phyloP scores from a whole-genome alignment of 148 eudicot genomes.

The Chenopodium album region DNA sequence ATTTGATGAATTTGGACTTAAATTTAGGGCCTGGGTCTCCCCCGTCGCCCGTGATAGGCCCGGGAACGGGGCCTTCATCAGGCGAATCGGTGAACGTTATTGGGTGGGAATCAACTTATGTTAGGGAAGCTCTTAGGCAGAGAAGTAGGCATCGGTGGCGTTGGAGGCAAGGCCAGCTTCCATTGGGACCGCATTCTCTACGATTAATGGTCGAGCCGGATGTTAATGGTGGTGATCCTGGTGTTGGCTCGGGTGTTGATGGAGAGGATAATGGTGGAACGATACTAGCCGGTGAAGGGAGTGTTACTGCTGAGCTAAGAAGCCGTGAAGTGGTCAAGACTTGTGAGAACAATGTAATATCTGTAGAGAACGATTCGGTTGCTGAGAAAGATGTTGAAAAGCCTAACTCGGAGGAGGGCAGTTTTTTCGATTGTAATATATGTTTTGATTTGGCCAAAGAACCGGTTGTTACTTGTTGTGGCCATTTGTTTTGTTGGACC shows the following conservation, averaged over 20 bases:
- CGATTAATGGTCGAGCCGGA: constrained; percentile 37
- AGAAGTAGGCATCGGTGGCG: constrained; percentile 59
- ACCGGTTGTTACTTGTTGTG: constrained; percentile 94
- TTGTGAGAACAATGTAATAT: constrained; percentile 48
- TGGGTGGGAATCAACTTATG: constrained; percentile 45
- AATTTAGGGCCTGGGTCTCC: constrained; percentile 68
- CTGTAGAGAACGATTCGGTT: constrained; percentile 34
- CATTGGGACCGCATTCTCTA: constrained; percentile 41
- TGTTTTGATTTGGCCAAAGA: constrained; percentile 89
- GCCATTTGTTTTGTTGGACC: constrained; percentile 98
- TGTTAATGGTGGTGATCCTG: constrained; percentile 15
- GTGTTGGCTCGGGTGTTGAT: constrained; percentile 30
- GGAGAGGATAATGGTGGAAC: constrained; percentile 36
- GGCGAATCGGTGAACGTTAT: constrained; percentile 46
- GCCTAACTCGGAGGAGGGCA: constrained; percentile 44
- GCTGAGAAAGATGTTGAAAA: constrained; percentile 53
- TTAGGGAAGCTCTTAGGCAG: constrained; percentile 50
- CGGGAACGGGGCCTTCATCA: constrained; percentile 31
- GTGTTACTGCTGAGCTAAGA: constrained; percentile 52
- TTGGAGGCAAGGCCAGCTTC: constrained; percentile 45
- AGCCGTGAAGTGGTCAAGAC: constrained; percentile 40
- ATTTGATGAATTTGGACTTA: constrained; percentile 80
- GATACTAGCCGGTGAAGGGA: constrained; percentile 72
- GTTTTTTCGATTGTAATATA: constrained; percentile 90
- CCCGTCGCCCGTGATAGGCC: constrained; percentile 35